Evolutionary conservation across 768 basidiomycete species (phyloP).

Genomic region (Sporobolomyces roseus): DNA sequence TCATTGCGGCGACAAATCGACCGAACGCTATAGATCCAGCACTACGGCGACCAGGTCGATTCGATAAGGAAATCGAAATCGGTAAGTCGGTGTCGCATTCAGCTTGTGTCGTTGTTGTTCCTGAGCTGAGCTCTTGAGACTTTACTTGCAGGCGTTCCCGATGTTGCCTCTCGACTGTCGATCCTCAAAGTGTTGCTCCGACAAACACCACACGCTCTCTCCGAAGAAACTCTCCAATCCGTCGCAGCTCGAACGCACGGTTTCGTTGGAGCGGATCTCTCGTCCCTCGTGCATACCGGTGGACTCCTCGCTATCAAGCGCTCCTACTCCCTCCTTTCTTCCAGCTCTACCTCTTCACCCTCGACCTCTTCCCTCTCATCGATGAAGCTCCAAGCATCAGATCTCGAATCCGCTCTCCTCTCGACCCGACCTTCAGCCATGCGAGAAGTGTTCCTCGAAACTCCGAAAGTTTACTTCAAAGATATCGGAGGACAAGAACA

Average conservation of each 20-base stretch:
- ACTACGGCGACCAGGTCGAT: constrained; percentile 78
- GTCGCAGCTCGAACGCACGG: constrained; percentile 78
- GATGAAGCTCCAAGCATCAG: constrained; percentile 54
- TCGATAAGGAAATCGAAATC: constrained; percentile 93
- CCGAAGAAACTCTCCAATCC: constrained; percentile 58
- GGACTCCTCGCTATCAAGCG: constrained; percentile 87
- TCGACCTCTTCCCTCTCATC: constrained; percentile 47
- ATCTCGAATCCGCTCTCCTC: constrained; percentile 69
- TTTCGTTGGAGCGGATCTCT: constrained; percentile 93
- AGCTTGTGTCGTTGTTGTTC: too few relatives aligned
- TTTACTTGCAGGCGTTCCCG: constrained; percentile 68
- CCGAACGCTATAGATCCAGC: constrained; percentile 96
- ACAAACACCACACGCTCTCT: constrained; percentile 72
- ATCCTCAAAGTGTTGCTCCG: constrained; percentile 81
- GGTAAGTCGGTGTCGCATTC: too few relatives aligned
- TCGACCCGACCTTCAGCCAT: constrained; percentile 85
- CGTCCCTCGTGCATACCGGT: constrained; percentile 85
- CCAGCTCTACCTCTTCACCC: constrained; percentile 34
- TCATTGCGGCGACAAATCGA: constrained; percentile 92
- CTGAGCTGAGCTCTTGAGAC: too few relatives aligned
- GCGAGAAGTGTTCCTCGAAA: constrained; percentile 85
- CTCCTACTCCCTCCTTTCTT: constrained; percentile 50
- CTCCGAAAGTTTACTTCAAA: constrained; percentile 71
- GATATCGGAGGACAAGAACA: constrained; percentile 83
- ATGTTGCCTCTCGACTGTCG: constrained; percentile 72